phyloP scores from a whole-genome alignment of 805 yeast genomes.

The Zygosaccharomyces rouxii region DNA sequence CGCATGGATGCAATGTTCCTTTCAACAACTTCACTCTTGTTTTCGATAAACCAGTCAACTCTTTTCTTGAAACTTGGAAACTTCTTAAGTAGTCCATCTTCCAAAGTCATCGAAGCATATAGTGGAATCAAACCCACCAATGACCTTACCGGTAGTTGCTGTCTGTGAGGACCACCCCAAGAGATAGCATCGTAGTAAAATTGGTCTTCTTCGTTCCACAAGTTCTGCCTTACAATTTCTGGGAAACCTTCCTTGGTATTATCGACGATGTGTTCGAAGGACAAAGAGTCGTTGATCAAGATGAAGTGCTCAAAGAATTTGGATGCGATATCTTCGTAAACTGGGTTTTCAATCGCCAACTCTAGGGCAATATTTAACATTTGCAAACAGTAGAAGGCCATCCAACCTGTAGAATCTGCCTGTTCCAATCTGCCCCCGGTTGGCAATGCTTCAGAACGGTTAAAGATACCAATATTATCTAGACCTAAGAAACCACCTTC shows the following conservation, averaged over 20 bases:
- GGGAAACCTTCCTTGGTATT: constrained; percentile 36
- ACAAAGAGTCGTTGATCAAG: constrained; percentile 90
- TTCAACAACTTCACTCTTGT: constrained; percentile 62
- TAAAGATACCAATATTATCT: constrained; percentile 89
- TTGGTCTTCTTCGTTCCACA: constrained; percentile 88
- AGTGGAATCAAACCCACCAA: constrained; percentile 88
- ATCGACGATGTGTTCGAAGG: constrained; percentile 43
- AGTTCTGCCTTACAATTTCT: constrained; percentile 51
- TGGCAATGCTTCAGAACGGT: constrained; percentile 88
- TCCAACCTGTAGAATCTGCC: constrained; percentile 97
- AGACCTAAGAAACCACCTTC: constrained; percentile 93
- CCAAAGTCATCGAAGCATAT: constrained; percentile 83
- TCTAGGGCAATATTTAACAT: constrained; percentile 92
- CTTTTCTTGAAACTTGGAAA: constrained; percentile 82
- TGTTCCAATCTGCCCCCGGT: constrained; percentile 88
- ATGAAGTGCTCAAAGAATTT: constrained; percentile 91
- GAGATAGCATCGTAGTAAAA: constrained; percentile 88
- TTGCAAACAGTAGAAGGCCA: constrained; percentile 86
- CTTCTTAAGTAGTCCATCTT: constrained; percentile 70
- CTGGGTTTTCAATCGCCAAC: constrained; percentile 76
- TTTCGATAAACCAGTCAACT: constrained; percentile 76
- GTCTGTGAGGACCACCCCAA: constrained; percentile 66
- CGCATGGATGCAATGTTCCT: constrained; percentile 85
- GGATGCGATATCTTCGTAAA: constrained; percentile 89
- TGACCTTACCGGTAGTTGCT: constrained; percentile 78